Conservation (phyloP, 2,329 filamentous ascomycete genomes). For the Seiridium cupressi region DNA sequence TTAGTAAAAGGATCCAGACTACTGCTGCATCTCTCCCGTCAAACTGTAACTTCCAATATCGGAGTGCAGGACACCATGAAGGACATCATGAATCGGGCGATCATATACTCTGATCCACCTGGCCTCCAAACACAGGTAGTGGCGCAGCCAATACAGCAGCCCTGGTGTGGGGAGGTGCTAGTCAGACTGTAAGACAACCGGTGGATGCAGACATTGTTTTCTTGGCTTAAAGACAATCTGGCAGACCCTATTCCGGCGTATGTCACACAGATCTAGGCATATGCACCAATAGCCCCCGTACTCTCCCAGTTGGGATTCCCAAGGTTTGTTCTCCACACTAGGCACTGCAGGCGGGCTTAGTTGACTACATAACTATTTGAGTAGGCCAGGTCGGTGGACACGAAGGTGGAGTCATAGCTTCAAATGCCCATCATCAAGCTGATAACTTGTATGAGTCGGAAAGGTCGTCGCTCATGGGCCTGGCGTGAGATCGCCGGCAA, state of each 20-base stretch:
- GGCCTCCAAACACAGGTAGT: neutral
- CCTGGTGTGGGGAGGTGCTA: slow-evolving; percentile 8
- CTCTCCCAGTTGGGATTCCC: neutral
- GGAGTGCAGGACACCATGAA: too few species aligned
- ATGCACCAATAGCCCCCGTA: slow-evolving; percentile 3
- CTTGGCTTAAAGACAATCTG: neutral
- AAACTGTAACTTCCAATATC: too few species aligned
- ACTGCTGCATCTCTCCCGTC: too few species aligned
- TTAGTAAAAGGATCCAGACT: too few species aligned
- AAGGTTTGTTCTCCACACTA: neutral
- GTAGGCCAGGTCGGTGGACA: slow-evolving; percentile 65
- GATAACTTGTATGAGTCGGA: neutral
- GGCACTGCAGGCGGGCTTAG: neutral
- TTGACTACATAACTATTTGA: too few species aligned
- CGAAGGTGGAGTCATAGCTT: slow-evolving; percentile 53
- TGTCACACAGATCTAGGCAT: slow-evolving; percentile 12
- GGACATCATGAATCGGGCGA: neutral
- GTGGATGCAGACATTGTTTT: neutral
- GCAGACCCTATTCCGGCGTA: slow-evolving; percentile 2
- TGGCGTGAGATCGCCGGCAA: slow-evolving; percentile 43
- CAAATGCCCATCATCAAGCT: neutral
- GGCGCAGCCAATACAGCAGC: neutral
- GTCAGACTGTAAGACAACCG: neutral
- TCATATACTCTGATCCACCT: neutral
- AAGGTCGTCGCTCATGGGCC: slow-evolving; percentile 44